Evolutionary conservation across 306 rosid species (phyloP), one percentile per base, ranked within the genome.

Genomic region (Vigna unguiculata): DNA sequence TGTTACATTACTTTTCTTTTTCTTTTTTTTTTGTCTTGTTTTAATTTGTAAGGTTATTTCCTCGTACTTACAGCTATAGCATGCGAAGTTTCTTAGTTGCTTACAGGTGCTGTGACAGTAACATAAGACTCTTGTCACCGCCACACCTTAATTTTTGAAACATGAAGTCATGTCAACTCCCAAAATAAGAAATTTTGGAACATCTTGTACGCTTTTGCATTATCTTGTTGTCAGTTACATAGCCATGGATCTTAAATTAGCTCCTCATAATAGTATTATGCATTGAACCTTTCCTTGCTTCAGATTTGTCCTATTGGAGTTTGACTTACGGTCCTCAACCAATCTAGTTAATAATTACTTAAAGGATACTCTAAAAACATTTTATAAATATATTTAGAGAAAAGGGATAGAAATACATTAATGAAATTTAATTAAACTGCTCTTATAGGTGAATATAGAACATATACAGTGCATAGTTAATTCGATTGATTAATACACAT

Each of bases 11-110:
- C 36, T 32, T 32, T 4, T 32, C 4, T 32, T 2, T n/a, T 30
- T 32, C 12, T 43, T 34, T 6, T 20, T 49, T 53, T 64, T 17
- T 51, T 19, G 2, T 12, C 24, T 55, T 38, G 8, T 25, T 22
- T 57, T 11, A 17, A 14, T 2, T 21, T 13, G 53, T 9, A 21
- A 25, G 76, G 7, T 51, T 9, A 22, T 57, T 78, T 69, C 76
- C 71, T 68, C 30, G 74, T 2, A 12, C 21, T 66, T 66, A 30
- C 74, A 10, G 6, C 22, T 10, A 55, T 51, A 51, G 2, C 12
- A 67, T 12, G 63, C 16, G 53, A 72, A 38, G 65, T 55, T 55
- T 72, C 67, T 72, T n/a, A 20, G 52, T n/a, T 53, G 24, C n/a
- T 55, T 15, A 21, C 67, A 21, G 36, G 58, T 3, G 5, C 1